A percentile compares a stretch with the other conserved stretches of the same genome.
Evolutionary conservation across 176 grass and related monocot genomes (phyloP).

Genomic region (Microstegium vimineum): DNA sequence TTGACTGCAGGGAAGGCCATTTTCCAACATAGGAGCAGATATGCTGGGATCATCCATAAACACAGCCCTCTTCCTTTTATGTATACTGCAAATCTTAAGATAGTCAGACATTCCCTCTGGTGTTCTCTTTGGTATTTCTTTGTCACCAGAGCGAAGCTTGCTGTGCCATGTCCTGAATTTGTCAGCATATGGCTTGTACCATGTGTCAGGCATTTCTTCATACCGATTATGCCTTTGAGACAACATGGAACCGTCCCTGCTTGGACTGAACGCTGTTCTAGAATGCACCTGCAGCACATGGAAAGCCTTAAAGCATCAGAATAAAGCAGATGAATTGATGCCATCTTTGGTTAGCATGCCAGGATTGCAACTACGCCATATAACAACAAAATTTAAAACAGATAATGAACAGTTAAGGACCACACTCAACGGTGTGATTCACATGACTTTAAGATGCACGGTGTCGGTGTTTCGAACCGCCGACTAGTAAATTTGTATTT

Average conservation of each 20-base stretch:
- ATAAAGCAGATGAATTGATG: constrained; percentile 7
- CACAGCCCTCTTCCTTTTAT: constrained; percentile 85
- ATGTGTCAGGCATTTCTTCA: constrained; percentile 57
- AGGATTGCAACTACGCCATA: neutral
- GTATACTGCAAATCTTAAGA: constrained; percentile 60
- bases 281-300: constrained; percentile 48
- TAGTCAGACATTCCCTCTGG: constrained; percentile 84
- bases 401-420: neutral
- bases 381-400: neutral
- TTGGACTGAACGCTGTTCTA: constrained; percentile 52
- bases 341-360: constrained; percentile 8
- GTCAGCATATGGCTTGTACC: constrained; percentile 81
- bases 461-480: too few species aligned
- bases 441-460: neutral
- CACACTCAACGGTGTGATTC: constrained; percentile 1
- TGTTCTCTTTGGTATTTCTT: constrained; percentile 85
- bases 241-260: constrained; percentile 31
- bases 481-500: too few species aligned
- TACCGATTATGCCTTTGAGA: constrained; percentile 58
- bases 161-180: constrained; percentile 65
- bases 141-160: constrained; percentile 50
- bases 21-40: constrained; percentile 33
- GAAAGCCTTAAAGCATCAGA: constrained; percentile 3
- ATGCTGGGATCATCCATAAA: constrained; percentile 49
- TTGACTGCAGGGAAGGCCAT: constrained; percentile 53